Conservation (phyloP, 2,329 filamentous ascomycete genomes). For the Fusarium metavorans region DNA sequence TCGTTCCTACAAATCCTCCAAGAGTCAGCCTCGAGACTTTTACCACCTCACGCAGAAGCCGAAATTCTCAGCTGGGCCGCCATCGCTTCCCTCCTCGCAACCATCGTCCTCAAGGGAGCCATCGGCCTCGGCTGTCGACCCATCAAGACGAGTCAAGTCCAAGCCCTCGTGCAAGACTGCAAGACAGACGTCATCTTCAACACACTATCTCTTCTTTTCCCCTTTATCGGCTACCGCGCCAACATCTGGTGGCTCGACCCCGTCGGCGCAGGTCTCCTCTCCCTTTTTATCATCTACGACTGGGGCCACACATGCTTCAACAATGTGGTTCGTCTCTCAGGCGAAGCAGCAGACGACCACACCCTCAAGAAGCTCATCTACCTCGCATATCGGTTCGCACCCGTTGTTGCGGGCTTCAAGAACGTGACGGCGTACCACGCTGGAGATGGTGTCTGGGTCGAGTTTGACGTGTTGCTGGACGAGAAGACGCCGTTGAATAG, state of each 20-base stretch:
- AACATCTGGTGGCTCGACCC: slow-evolving; percentile 76
- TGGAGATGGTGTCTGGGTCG: slow-evolving; percentile 50
- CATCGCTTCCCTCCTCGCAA: slow-evolving; percentile 70
- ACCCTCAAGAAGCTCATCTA: slow-evolving; percentile 49
- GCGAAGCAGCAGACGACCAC: slow-evolving; percentile 47
- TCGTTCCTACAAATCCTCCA: slow-evolving; percentile 82
- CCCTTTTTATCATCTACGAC: slow-evolving; percentile 76
- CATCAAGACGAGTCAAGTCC: slow-evolving; percentile 85
- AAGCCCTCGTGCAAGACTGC: slow-evolving; percentile 67
- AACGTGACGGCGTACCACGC: slow-evolving; percentile 51
- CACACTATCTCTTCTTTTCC: slow-evolving; percentile 87
- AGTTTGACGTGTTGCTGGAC: slow-evolving; percentile 49
- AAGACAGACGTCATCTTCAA: slow-evolving; percentile 87
- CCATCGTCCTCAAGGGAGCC: slow-evolving; percentile 82
- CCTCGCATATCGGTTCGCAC: slow-evolving; percentile 49
- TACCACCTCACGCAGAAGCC: slow-evolving; percentile 65
- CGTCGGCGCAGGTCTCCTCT: slow-evolving; percentile 71
- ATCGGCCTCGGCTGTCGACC: slow-evolving; percentile 87
- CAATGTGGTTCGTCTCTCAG: slow-evolving; percentile 48
- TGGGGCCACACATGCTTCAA: slow-evolving; percentile 68
- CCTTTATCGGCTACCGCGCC: slow-evolving; percentile 71
- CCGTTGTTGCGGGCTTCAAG: slow-evolving; percentile 49
- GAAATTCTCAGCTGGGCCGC: slow-evolving; percentile 46
- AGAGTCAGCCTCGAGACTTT: slow-evolving; percentile 73
- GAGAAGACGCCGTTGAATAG: slow-evolving; percentile 47